phyloP scores from a whole-genome alignment of 2,329 filamentous ascomycete genomes.

The Peltaster fructicola region DNA sequence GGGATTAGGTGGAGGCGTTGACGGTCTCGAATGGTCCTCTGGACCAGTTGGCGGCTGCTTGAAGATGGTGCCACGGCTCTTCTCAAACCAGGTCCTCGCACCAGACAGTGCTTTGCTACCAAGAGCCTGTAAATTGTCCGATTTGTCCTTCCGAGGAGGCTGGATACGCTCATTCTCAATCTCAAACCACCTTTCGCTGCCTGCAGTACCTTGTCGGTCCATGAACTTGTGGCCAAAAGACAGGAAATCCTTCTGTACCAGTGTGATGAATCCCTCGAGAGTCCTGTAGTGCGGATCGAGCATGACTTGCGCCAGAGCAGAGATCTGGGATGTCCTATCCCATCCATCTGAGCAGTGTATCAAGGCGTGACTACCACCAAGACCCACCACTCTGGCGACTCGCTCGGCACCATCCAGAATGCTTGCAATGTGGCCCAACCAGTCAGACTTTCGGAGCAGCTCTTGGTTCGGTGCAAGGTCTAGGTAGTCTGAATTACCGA shows the following conservation, averaged over 20 bases:
- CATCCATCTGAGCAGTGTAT: constrained; percentile 98
- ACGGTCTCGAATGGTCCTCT: constrained; percentile 14
- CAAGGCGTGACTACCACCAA: constrained; percentile 84
- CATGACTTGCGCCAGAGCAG: constrained; percentile 79
- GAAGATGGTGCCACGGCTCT: constrained; percentile 29
- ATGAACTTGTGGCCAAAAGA: constrained; percentile 98
- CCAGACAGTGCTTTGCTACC: constrained; percentile 47
- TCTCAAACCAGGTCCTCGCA: constrained; percentile 79
- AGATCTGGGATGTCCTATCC: constrained; percentile 92
- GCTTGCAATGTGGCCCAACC: constrained; percentile 75
- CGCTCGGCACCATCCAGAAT: constrained; percentile 70
- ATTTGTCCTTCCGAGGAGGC: constrained; percentile 23
- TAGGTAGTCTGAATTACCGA: constrained; percentile 85
- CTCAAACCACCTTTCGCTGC: constrained; percentile 85
- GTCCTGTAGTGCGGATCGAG: constrained; percentile 92
- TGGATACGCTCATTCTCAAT: constrained; percentile 65
- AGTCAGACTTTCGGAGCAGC: constrained; percentile 63
- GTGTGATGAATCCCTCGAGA: constrained; percentile 79
- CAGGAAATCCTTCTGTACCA: constrained; percentile 95
- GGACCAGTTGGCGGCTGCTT: constrained; percentile 30
- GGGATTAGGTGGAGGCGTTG: constrained; percentile 22
- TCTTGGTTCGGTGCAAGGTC: constrained; percentile 68
- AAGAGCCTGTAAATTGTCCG: constrained; percentile 33
- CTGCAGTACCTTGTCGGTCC: constrained; percentile 72
- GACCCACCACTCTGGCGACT: constrained; percentile 73